Conservation (phyloP, 345 rosid species). For the Eucalyptus regnans region DNA sequence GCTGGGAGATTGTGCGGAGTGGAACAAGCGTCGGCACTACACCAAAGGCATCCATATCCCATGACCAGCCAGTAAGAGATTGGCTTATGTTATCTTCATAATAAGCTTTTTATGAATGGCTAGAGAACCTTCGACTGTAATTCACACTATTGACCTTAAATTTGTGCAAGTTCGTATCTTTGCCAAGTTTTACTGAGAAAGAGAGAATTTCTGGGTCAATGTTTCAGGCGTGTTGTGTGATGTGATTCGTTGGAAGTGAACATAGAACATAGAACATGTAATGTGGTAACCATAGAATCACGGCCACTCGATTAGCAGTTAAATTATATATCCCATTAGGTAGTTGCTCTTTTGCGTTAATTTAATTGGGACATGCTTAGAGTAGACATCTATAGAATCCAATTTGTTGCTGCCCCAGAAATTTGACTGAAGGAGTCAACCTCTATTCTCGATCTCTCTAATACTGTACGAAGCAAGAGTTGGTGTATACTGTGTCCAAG, state of each 20-base stretch:
- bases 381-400: background rate
- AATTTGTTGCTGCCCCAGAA: background rate
- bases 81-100: background rate
- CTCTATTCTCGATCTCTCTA: background rate
- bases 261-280: background rate
- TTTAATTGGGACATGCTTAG: background rate
- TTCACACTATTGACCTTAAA: background rate
- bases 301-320: background rate
- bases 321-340: background rate
- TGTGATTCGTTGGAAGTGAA: background rate
- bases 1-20: constrained; percentile 77
- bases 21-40: constrained; percentile 39
- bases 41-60: constrained; percentile 81
- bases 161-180: background rate
- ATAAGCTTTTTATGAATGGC: background rate
- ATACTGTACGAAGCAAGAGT: background rate
- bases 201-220: background rate
- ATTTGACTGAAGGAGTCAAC: background rate
- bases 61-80: constrained; percentile 85
- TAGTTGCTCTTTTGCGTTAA: background rate
- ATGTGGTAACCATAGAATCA: background rate
- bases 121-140: background rate
- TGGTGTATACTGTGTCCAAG: background rate
- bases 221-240: background rate
- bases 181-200: background rate